These are phyloP conservation scores for Monosporozyma aquatica DNA, from an alignment of 805 yeast species.

Conservation along the genomic window DNA sequence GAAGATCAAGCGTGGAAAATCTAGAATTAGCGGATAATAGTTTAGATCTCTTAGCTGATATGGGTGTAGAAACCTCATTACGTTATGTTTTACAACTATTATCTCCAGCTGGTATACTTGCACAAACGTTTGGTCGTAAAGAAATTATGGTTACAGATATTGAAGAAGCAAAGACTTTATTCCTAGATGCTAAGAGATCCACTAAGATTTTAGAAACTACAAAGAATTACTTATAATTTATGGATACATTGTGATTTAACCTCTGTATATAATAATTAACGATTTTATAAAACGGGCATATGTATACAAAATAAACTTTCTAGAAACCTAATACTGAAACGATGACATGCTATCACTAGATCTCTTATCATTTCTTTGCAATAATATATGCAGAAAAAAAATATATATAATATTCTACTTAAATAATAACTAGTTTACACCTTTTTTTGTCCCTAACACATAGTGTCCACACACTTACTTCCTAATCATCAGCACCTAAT, in stretches of 20 bases:
- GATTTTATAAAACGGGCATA: too few species aligned
- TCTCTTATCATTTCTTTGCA: too few species aligned
- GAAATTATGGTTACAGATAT: slow-evolving; percentile 64
- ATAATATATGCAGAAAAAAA: too few species aligned
- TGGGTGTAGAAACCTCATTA: slow-evolving; percentile 71
- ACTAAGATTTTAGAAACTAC: slow-evolving; percentile 47
- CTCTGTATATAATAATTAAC: not conserved
- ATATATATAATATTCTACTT: not conserved
- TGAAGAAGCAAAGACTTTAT: slow-evolving; percentile 73
- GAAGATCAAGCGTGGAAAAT: slow-evolving; percentile 72
- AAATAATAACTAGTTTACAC: not conserved
- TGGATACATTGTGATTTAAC: too few species aligned
- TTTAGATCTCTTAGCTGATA: slow-evolving; percentile 58
- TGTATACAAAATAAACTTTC: too few species aligned
- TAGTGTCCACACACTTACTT: too few species aligned
- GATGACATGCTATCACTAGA: too few species aligned
- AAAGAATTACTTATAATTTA: slow-evolving; percentile 28
- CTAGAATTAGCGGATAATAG: slow-evolving; percentile 61
- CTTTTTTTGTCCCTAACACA: too few species aligned
- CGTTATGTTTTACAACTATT: slow-evolving; percentile 88
- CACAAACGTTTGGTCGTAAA: slow-evolving; percentile 61
- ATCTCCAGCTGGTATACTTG: slow-evolving; percentile 81
- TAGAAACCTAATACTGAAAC: too few species aligned
- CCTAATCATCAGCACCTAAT: slow-evolving; percentile 33
- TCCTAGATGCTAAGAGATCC: slow-evolving; percentile 79